A percentile compares a stretch with the other conserved stretches of the same genome.
These are phyloP conservation scores for Gaeumannomyces tritici DNA, from an alignment of 2,329 filamentous ascomycete species.

Conservation along the genomic window DNA sequence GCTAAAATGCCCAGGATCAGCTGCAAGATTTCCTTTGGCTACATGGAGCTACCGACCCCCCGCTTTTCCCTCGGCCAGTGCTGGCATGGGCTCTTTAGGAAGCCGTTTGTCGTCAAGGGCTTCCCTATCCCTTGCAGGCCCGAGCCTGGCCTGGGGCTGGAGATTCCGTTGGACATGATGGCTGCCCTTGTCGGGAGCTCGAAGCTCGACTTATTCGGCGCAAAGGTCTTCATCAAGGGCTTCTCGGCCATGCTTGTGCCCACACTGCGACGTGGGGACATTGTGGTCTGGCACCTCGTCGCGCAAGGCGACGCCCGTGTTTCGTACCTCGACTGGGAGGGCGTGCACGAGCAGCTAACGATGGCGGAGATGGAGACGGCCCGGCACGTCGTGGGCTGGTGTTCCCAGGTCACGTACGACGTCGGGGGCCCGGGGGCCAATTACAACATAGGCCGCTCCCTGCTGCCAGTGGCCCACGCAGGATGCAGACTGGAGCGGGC, in stretches of 20 bases:
- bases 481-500: not conserved
- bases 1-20: not conserved
- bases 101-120: constrained; percentile 3
- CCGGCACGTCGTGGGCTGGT: constrained; percentile 5
- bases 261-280: not conserved
- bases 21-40: not conserved
- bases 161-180: constrained; percentile 6
- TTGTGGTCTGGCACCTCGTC: constrained; percentile 6
- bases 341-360: not conserved
- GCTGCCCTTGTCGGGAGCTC: not conserved
- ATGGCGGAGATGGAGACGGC: not conserved
- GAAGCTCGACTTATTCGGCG: not conserved
- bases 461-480: not conserved
- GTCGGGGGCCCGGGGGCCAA: not conserved
- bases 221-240: constrained; percentile 4
- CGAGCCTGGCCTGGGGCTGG: constrained; percentile 1
- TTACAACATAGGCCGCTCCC: not conserved
- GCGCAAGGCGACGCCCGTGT: not conserved
- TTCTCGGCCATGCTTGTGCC: constrained; percentile 6
- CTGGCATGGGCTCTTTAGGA: constrained; percentile 5
- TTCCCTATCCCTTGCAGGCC: constrained; percentile 4
- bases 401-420: not conserved
- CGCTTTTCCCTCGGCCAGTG: not conserved
- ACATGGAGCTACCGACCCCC: not conserved
- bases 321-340: constrained; percentile 1